phyloP scores from a whole-genome alignment of 1,139 yeast genomes.

The Taiozyma sp. region DNA sequence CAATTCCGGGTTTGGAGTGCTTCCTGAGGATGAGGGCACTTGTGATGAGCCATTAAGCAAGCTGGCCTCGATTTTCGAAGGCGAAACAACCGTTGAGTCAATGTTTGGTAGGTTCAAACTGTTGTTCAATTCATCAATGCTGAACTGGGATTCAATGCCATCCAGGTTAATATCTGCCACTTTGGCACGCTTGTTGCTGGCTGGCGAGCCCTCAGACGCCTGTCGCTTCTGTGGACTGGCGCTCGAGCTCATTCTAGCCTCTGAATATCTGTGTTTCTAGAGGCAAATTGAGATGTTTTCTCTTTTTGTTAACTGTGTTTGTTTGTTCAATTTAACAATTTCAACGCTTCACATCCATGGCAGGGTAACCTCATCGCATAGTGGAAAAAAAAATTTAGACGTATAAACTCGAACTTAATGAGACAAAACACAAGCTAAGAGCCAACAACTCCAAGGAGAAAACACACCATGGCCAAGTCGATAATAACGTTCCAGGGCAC shows the following conservation, averaged over 20 bases:
- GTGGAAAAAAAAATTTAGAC: constrained; percentile 1
- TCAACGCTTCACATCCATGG: background rate
- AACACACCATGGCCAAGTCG: constrained; percentile 2
- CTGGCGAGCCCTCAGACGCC: background rate
- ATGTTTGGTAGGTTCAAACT: constrained; percentile 1
- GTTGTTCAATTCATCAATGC: constrained; percentile 1
- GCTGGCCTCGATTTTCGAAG: background rate
- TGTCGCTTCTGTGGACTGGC: constrained; percentile 7
- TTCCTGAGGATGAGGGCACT: background rate
- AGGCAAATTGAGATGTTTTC: background rate
- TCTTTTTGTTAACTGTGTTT: background rate
- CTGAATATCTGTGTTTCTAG: background rate
- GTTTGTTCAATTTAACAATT: background rate
- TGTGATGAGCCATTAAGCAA: background rate
- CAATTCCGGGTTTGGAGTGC: background rate
- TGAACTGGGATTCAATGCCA: background rate
- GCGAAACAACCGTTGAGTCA: background rate
- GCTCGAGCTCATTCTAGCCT: background rate
- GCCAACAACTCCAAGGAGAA: background rate
- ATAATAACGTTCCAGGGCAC: constrained; percentile 55
- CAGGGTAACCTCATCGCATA: constrained; percentile 6
- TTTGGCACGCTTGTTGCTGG: constrained; percentile 1
- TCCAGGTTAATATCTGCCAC: background rate
- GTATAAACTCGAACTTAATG: background rate
- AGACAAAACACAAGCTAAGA: background rate